Evolutionary conservation across 1,139 yeast species (phyloP).

Genomic region (Geotrichum restrictum): DNA sequence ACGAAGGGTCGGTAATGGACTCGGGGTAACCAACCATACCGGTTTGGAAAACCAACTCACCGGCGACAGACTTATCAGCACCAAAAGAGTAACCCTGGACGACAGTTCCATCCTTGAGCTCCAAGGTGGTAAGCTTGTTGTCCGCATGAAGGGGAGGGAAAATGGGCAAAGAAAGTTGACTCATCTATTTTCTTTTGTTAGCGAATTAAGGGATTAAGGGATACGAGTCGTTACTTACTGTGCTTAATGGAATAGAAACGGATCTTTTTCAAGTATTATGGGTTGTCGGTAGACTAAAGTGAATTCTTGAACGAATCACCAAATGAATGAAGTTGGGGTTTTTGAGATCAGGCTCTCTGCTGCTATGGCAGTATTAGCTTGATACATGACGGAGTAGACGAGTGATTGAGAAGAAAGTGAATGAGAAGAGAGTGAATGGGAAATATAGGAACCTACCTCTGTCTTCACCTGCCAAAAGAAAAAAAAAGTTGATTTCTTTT

Average conservation of each 20-base stretch:
- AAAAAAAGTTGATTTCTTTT: background rate
- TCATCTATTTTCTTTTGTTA: too few species aligned
- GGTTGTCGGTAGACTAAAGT: background rate
- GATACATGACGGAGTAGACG: background rate
- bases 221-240: slow-evolving; percentile 3
- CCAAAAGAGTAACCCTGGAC: slow-evolving; percentile 98
- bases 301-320: background rate
- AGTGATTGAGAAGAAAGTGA: background rate
- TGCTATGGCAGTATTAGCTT: background rate
- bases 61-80: slow-evolving; percentile 83
- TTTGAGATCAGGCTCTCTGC: background rate
- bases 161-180: slow-evolving; percentile 50
- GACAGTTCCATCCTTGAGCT: slow-evolving; percentile 83
- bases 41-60: slow-evolving; percentile 98
- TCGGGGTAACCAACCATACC: slow-evolving; percentile 99
- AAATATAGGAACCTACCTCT: slow-evolving; percentile 7
- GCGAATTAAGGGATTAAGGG: too few species aligned
- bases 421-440: background rate
- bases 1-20: slow-evolving; percentile 96
- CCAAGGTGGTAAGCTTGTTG: slow-evolving; percentile 81
- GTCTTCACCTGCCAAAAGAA: slow-evolving; percentile 8
- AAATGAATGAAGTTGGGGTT: background rate
- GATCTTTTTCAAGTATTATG: background rate
- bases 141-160: slow-evolving; percentile 83
- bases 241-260: slow-evolving; percentile 5